phyloP scores from a whole-genome alignment of 1,139 yeast genomes.

The Hanseniaspora uvarum region DNA sequence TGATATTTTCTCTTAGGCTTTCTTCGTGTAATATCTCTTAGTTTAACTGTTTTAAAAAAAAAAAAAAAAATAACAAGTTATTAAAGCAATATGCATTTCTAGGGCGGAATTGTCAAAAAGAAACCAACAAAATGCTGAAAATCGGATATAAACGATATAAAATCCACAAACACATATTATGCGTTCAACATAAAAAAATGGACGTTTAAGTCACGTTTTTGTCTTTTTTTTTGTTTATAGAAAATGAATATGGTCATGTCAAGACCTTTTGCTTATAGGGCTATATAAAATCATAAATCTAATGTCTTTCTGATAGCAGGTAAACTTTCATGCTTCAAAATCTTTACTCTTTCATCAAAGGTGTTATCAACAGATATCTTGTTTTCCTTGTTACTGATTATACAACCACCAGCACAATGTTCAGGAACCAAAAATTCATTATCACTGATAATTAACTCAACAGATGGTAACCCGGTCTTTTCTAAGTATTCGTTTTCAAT shows the following conservation, averaged over 20 bases:
- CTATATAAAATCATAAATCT: conserved; percentile 1
- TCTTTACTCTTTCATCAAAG: conserved; percentile 79
- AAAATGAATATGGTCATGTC: background rate
- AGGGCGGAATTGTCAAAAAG: background rate
- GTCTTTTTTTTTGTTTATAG: too few relatives aligned
- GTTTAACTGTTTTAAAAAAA: background rate
- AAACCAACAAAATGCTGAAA: background rate
- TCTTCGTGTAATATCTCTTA: too few relatives aligned
- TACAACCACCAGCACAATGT: conserved; percentile 75
- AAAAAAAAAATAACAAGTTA: background rate
- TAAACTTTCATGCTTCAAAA: conserved; percentile 72
- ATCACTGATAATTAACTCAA: conserved; percentile 47
- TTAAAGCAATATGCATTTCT: background rate
- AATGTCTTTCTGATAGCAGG: conserved; percentile 69
- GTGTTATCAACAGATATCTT: conserved; percentile 88
- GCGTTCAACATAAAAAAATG: background rate
- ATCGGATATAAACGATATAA: background rate
- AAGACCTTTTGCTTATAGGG: background rate
- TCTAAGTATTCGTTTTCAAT: conserved; percentile 58
- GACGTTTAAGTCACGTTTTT: too few relatives aligned
- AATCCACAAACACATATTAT: background rate
- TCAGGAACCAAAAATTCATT: conserved; percentile 42
- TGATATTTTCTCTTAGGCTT: too few relatives aligned
- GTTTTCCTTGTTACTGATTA: conserved; percentile 59
- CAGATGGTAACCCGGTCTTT: conserved; percentile 41